Percentiles rank a stretch among this genome's conserved stretches.
These are phyloP conservation scores for Rhizoclosmatium sp. DNA, from an alignment of 192 early-diverging fungal species.

Conservation along the genomic window DNA sequence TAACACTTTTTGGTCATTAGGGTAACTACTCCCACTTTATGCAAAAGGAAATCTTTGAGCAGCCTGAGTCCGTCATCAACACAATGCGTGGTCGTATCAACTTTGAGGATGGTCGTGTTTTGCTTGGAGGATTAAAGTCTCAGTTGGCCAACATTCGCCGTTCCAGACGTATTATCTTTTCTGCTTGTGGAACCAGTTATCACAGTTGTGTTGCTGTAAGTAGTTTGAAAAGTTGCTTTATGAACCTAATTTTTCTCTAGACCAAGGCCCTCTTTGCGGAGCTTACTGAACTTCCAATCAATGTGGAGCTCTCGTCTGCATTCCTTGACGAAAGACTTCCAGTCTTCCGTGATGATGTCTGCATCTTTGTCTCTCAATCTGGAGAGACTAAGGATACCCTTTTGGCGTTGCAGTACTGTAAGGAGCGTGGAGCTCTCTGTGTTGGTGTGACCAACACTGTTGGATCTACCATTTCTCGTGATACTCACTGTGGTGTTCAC, in stretches of 20 bases:
- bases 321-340: conserved; percentile 67
- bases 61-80: conserved; percentile 71
- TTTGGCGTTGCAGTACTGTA: conserved; percentile 67
- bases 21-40: conserved; percentile 69
- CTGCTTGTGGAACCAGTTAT: conserved; percentile 68
- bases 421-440: conserved; percentile 70
- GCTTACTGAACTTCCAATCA: conserved; percentile 66
- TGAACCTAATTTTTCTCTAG: conserved; percentile 31
- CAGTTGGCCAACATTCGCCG: conserved; percentile 68
- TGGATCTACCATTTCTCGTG: conserved; percentile 66
- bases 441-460: conserved; percentile 73
- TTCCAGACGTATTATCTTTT: conserved; percentile 66
- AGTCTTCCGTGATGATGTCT: conserved; percentile 71
- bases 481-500: conserved; percentile 74
- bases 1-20: conserved; percentile 4
- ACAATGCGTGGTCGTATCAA: conserved; percentile 73
- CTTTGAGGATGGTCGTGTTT: conserved; percentile 62
- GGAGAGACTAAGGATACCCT: conserved; percentile 72
- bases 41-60: conserved; percentile 73
- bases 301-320: conserved; percentile 61
- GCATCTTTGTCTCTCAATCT: conserved; percentile 70
- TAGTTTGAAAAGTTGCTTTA: conserved; percentile 1
- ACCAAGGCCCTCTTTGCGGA: conserved; percentile 67
- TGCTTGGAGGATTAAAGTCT: conserved; percentile 61
- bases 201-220: conserved; percentile 65